These are phyloP conservation scores for Rhododendron ferrugineum DNA, from an alignment of 148 eudicot species.

Conservation along the genomic window DNA sequence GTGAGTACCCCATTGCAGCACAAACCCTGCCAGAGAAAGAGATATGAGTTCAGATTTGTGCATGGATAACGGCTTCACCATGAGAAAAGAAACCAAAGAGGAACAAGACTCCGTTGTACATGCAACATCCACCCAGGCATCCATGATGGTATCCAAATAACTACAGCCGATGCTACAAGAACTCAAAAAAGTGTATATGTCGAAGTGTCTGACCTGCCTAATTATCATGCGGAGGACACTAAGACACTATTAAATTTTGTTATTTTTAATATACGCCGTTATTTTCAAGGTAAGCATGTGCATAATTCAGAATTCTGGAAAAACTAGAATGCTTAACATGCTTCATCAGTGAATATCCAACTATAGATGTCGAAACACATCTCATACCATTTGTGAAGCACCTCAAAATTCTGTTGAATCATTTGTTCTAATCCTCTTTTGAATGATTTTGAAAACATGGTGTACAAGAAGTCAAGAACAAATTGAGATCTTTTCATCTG, in stretches of 20 bases:
- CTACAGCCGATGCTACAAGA: not conserved
- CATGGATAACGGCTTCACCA: not conserved
- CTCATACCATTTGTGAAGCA: not conserved
- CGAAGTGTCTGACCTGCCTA: not conserved
- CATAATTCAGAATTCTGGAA: not conserved
- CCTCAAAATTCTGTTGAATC: not conserved
- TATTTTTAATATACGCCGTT: not conserved
- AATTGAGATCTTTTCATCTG: not conserved
- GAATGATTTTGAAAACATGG: not conserved
- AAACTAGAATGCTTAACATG: not conserved
- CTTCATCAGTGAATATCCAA: not conserved
- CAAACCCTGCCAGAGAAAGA: conserved; percentile 2
- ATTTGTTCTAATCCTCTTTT: not conserved
- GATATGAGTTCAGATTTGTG: not conserved
- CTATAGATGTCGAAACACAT: not conserved
- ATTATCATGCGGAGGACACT: not conserved
- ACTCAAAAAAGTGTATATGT: not conserved
- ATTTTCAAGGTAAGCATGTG: not conserved
- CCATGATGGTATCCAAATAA: not conserved
- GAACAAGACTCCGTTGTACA: not conserved
- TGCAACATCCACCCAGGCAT: not conserved
- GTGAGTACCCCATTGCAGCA: not conserved
- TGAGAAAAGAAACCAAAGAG: not conserved
- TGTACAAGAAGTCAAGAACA: not conserved
- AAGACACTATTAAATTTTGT: not conserved